Percentiles rank a stretch among this genome's conserved stretches.
Conservation (phyloP, 306 rosid species). For the Quercus engelmannii region DNA sequence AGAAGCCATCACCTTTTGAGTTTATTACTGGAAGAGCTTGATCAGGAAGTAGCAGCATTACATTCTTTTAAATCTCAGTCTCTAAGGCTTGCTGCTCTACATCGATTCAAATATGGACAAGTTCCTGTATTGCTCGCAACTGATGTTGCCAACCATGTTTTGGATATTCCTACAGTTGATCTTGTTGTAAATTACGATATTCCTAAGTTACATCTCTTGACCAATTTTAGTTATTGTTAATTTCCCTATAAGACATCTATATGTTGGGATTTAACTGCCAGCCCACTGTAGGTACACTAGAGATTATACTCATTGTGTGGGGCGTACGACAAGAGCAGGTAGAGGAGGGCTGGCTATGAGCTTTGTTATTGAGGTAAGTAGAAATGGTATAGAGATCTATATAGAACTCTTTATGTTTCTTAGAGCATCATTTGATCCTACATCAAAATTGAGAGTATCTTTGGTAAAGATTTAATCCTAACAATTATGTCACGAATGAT, state of each 20-base stretch:
- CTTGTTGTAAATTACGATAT: constrained; percentile 83
- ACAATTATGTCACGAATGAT: not conserved
- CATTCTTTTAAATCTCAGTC: constrained; percentile 81
- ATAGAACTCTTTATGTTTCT: constrained; percentile 1
- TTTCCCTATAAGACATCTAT: constrained; percentile 4
- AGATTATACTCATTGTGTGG: constrained; percentile 88
- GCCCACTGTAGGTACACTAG: constrained; percentile 53
- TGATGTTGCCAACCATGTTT: constrained; percentile 89
- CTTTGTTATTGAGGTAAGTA: constrained; percentile 63
- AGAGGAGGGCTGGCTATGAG: constrained; percentile 80
- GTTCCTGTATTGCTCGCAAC: constrained; percentile 80
- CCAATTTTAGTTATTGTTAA: constrained; percentile 4
- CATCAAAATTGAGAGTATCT: not conserved
- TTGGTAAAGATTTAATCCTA: not conserved
- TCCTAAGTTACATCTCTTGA: constrained; percentile 57
- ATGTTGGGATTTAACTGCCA: constrained; percentile 16
- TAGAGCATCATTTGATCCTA: not conserved
- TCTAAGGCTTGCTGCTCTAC: constrained; percentile 72
- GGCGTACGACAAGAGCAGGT: constrained; percentile 95
- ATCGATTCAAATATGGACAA: constrained; percentile 75
- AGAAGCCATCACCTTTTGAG: constrained; percentile 75
- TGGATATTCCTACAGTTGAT: constrained; percentile 91
- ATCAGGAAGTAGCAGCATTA: constrained; percentile 59
- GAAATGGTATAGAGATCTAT: not conserved
- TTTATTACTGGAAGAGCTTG: constrained; percentile 81